Evolutionary conservation across 371 early-diverging fungal species (phyloP).

Genomic region (Zychaea mexicana): DNA sequence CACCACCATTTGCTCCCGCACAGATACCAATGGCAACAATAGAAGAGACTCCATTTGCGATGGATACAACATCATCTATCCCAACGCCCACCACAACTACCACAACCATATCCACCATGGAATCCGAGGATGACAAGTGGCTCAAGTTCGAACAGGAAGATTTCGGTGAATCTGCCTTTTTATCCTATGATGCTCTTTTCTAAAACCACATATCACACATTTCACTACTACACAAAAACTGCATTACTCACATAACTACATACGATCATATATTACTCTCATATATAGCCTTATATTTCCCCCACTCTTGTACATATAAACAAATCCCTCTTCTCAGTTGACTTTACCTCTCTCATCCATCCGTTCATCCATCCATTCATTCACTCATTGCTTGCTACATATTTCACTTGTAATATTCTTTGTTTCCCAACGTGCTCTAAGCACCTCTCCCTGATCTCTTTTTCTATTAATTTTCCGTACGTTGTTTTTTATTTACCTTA

Average conservation of each 20-base stretch:
- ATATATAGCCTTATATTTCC: background rate
- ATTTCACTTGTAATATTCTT: conserved; percentile 1
- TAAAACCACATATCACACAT: background rate
- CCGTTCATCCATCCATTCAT: background rate
- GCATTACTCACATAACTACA: background rate
- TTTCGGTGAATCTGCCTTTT: background rate
- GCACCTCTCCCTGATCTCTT: background rate
- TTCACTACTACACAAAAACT: background rate
- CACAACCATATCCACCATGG: background rate
- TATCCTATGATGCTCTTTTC: conserved; percentile 5
- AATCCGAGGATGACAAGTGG: conserved; percentile 10
- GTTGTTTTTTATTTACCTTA: background rate
- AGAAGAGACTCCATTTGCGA: background rate
- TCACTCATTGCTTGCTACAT: background rate
- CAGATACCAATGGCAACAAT: background rate
- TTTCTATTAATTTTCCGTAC: background rate
- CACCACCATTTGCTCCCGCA: background rate
- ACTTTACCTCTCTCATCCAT: too few relatives aligned
- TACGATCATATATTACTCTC: too few relatives aligned
- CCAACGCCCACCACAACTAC: conserved; percentile 1
- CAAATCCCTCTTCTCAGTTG: too few relatives aligned
- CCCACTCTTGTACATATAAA: too few relatives aligned
- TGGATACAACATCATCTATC: background rate
- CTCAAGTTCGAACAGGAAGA: conserved; percentile 11
- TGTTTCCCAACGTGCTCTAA: background rate